A percentile compares a stretch with the other conserved stretches of the same genome.
Conservation (phyloP, 164 flowering plant genomes). For the Pachysandra terminalis region DNA sequence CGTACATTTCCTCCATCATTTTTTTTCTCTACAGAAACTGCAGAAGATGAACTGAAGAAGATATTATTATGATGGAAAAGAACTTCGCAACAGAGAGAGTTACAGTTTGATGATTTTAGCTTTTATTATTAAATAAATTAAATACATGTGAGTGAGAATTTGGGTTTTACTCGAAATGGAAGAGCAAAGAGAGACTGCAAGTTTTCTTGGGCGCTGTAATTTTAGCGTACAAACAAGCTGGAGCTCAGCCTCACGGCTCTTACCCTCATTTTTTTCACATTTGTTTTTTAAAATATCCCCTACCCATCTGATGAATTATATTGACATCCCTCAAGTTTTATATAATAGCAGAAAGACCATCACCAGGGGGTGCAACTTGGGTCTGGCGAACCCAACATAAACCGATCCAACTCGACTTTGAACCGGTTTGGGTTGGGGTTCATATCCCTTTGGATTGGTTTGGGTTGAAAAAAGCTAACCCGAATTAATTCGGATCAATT, state of each 20-base stretch:
- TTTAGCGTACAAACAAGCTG: constrained; percentile 37
- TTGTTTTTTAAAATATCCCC: too few relatives aligned
- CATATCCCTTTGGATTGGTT: too few relatives aligned
- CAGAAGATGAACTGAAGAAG: background rate
- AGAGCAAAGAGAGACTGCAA: background rate
- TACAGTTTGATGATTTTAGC: background rate
- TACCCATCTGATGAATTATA: too few relatives aligned
- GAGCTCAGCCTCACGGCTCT: background rate
- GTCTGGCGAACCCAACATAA: too few relatives aligned
- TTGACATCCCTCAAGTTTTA: too few relatives aligned
- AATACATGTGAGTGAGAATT: too few relatives aligned
- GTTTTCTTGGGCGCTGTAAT: constrained; percentile 11
- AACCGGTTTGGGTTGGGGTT: too few relatives aligned
- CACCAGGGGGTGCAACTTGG: background rate
- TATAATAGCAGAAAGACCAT: too few relatives aligned
- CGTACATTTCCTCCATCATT: constrained; percentile 32
- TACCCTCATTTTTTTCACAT: too few relatives aligned
- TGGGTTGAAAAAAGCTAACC: too few relatives aligned
- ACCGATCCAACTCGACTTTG: too few relatives aligned
- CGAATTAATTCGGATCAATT: too few relatives aligned
- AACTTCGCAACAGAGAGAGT: background rate
- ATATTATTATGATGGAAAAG: background rate
- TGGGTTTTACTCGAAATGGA: background rate
- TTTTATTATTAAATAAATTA: background rate
- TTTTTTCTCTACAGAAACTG: background rate